Conservation (phyloP, 2,329 filamentous ascomycete species). For the Colletotrichum magnum region DNA sequence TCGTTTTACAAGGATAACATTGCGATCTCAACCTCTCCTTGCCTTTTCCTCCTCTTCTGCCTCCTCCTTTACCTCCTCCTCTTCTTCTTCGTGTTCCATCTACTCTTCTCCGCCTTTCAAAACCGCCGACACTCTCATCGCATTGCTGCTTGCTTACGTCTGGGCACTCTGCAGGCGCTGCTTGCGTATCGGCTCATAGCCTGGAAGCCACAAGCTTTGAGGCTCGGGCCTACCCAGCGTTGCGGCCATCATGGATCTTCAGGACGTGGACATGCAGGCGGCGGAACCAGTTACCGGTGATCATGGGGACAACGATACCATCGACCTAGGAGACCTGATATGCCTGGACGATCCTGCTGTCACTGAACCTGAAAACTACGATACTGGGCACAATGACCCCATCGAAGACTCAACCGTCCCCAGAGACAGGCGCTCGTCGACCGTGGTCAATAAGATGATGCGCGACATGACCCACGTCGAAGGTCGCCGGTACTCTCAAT, state of each 20-base stretch:
- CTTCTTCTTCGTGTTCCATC: not conserved
- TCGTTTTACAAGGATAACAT: not conserved
- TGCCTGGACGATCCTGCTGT: not conserved
- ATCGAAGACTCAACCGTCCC: not conserved
- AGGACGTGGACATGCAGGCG: not conserved
- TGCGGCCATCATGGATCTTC: constrained; percentile 2
- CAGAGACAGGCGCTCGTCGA: too few species aligned
- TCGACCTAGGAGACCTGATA: not conserved
- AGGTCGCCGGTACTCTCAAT: constrained; percentile 18
- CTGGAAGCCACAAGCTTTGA: too few species aligned
- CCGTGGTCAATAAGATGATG: not conserved
- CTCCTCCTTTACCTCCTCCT: not conserved
- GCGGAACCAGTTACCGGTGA: constrained; percentile 3
- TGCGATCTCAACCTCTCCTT: not conserved
- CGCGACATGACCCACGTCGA: constrained; percentile 27
- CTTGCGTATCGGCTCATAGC: not conserved
- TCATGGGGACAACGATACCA: not conserved
- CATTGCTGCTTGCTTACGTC: constrained; percentile 1
- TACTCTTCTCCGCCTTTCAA: not conserved
- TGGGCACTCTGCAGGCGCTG: not conserved
- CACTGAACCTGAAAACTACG: not conserved
- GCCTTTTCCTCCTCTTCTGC: too few species aligned
- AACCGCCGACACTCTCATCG: not conserved
- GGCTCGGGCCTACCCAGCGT: too few species aligned
- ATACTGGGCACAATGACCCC: not conserved